These are phyloP conservation scores for Petunia axillaris DNA, from an alignment of 257 asterid species.

Conservation along the genomic window DNA sequence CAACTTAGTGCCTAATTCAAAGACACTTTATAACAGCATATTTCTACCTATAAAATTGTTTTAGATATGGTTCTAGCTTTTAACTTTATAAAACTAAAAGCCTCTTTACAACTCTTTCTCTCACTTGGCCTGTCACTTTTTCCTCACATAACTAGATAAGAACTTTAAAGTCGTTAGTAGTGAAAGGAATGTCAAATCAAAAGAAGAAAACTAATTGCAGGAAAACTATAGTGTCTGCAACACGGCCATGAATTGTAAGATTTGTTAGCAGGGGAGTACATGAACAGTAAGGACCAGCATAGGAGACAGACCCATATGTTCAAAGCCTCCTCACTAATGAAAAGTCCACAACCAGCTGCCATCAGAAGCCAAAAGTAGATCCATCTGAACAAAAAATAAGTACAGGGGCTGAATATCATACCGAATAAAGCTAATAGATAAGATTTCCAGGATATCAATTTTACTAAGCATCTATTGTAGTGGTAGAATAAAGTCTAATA, in stretches of 20 bases:
- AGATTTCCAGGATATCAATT: neutral
- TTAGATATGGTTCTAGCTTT: conserved; percentile 12
- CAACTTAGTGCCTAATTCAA: neutral
- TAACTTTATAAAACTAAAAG: conserved; percentile 8
- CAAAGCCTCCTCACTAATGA: conserved; percentile 89
- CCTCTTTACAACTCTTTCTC: conserved; percentile 2
- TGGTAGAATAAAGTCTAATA: conserved; percentile 10
- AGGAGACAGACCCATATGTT: conserved; percentile 79
- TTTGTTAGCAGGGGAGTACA: conserved; percentile 35
- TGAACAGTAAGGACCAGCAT: conserved; percentile 46
- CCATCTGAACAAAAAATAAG: conserved; percentile 60
- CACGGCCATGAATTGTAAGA: neutral
- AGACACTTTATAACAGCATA: neutral
- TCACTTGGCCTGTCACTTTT: conserved; percentile 8
- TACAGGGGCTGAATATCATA: conserved; percentile 10
- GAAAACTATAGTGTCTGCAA: conserved; percentile 6
- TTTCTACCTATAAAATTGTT: conserved; percentile 6
- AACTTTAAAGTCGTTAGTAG: neutral
- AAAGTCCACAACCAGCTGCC: conserved; percentile 91
- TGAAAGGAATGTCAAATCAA: neutral
- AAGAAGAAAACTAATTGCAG: neutral
- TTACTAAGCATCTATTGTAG: neutral
- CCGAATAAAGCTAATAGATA: conserved; percentile 3
- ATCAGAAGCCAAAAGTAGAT: conserved; percentile 88
- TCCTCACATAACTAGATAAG: neutral